A percentile compares a stretch with the other conserved stretches of the same genome.
These are phyloP conservation scores for Orobanche coerulescens DNA, from an alignment of 257 asterid genomes.

Conservation along the genomic window DNA sequence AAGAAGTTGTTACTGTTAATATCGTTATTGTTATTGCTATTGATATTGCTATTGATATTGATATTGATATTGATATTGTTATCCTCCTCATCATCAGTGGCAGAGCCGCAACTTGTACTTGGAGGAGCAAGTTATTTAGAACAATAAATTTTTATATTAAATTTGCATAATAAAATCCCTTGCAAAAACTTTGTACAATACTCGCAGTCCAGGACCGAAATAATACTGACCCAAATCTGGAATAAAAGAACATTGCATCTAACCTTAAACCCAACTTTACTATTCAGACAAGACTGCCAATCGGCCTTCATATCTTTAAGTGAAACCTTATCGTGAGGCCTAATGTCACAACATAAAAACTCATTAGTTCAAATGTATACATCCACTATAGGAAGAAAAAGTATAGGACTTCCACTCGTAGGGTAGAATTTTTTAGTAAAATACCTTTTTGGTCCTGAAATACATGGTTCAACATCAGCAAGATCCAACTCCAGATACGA, in stretches of 20 bases:
- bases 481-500: slow-evolving; percentile 70
- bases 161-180: no score
- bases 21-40: no score
- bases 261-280: slow-evolving; percentile 84
- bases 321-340: slow-evolving; percentile 91
- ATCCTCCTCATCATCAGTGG: not conserved
- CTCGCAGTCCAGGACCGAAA: no score
- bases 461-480: slow-evolving; percentile 65
- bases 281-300: slow-evolving; percentile 83
- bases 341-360: slow-evolving; percentile 21
- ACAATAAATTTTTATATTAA: not conserved
- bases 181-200: no score
- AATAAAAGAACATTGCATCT: slow-evolving; percentile 3
- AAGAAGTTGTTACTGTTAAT: not conserved
- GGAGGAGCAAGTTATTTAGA: not conserved
- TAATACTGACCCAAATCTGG: no score
- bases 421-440: not conserved
- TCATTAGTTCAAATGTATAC: not conserved
- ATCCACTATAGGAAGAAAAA: not conserved
- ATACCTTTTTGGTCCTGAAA: slow-evolving; percentile 93
- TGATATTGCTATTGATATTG: no score
- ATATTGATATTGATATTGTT: no score
- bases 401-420: not conserved
- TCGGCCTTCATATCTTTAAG: slow-evolving; percentile 79
- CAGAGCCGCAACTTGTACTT: no score